phyloP scores from a whole-genome alignment of 2,329 filamentous ascomycete species.

The Aspergillus niger region DNA sequence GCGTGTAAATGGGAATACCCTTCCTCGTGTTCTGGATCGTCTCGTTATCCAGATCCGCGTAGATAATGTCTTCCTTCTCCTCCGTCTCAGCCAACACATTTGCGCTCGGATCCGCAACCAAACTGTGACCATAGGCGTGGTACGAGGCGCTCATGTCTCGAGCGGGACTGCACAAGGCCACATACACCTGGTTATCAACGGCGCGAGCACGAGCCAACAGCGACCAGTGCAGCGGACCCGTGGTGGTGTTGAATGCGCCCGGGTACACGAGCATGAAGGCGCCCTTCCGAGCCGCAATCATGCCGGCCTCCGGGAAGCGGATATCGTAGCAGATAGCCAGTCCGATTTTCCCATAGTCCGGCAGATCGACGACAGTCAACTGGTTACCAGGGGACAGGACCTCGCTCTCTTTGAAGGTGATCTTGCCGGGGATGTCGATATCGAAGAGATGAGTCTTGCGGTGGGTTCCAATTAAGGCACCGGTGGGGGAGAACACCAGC shows the following conservation, averaged over 20 bases:
- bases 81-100: constrained; percentile 76
- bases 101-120: constrained; percentile 86
- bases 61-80: constrained; percentile 74
- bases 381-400: constrained; percentile 83
- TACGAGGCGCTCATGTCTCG: constrained; percentile 76
- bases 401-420: constrained; percentile 86
- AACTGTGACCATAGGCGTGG: constrained; percentile 87
- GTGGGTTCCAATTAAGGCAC: constrained; percentile 80
- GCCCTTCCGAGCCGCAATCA: constrained; percentile 81
- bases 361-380: constrained; percentile 80
- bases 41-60: constrained; percentile 68
- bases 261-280: constrained; percentile 89
- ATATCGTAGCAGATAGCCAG: constrained; percentile 98
- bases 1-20: constrained; percentile 79
- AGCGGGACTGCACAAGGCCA: constrained; percentile 88
- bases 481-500: constrained; percentile 76
- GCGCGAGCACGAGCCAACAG: constrained; percentile 80
- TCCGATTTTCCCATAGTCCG: constrained; percentile 83
- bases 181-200: constrained; percentile 92
- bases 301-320: constrained; percentile 91
- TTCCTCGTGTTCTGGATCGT: constrained; percentile 74
- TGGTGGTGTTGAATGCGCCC: constrained; percentile 95
- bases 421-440: constrained; percentile 95
- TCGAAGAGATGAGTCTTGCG: constrained; percentile 97
- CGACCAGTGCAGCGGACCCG: constrained; percentile 88